A percentile compares a stretch with the other conserved stretches of the same genome.
phyloP scores from a whole-genome alignment of 768 basidiomycete genomes.

The Amanita rubescens region DNA sequence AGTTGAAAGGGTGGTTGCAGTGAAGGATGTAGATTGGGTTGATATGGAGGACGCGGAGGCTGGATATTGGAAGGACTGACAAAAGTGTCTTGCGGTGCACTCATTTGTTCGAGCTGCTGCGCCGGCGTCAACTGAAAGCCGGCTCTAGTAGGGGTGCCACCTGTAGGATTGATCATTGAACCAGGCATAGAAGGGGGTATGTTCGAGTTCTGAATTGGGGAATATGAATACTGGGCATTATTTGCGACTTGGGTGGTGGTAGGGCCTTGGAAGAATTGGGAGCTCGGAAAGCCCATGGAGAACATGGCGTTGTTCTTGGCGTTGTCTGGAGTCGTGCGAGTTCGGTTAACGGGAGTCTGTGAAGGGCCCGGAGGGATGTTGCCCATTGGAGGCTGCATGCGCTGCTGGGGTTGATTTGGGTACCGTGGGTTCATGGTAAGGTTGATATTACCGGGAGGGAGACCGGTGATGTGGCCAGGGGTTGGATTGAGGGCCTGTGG shows the following conservation, averaged over 20 bases:
- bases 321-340: conserved; percentile 38
- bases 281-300: conserved; percentile 35
- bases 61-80: conserved; percentile 14
- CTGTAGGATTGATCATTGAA: conserved; percentile 28
- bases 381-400: conserved; percentile 25
- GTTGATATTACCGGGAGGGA: no score
- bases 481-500: conserved; percentile 24
- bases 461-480: conserved; percentile 23
- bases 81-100: conserved; percentile 9
- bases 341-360: conserved; percentile 32
- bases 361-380: conserved; percentile 31
- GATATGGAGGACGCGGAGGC: conserved; percentile 18
- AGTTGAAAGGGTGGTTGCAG: conserved; percentile 38
- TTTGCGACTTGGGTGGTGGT: conserved; percentile 27
- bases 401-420: conserved; percentile 33
- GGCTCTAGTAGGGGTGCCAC: conserved; percentile 32
- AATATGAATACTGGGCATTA: conserved; percentile 34
- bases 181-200: conserved; percentile 34
- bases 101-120: conserved; percentile 56
- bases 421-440: conserved; percentile 41
- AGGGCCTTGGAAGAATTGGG: conserved; percentile 24
- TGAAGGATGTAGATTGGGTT: conserved; percentile 23
- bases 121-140: conserved; percentile 53
- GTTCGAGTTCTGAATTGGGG: conserved; percentile 43
- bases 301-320: conserved; percentile 30